Percentiles rank a stretch among this genome's conserved stretches.
phyloP scores from a whole-genome alignment of 2,329 filamentous ascomycete genomes.

The Bertia moriformis region DNA sequence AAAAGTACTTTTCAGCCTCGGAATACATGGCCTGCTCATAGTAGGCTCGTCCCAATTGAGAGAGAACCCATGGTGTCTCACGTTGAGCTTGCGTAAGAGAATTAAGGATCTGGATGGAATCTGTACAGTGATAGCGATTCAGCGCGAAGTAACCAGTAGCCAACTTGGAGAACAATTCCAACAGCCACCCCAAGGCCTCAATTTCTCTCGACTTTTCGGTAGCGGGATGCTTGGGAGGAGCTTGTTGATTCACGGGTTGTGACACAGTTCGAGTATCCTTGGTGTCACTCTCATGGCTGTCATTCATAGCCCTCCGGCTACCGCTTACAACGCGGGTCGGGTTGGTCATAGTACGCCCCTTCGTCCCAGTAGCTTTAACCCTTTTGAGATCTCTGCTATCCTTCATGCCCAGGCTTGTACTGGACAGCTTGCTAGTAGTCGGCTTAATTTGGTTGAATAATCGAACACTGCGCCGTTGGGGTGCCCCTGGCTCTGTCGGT shows the following conservation, averaged over 20 bases:
- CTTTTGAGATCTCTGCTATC: not conserved
- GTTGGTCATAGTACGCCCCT: not conserved
- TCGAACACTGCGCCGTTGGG: constrained; percentile 32
- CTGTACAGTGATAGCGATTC: constrained; percentile 63
- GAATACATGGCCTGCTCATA: constrained; percentile 80
- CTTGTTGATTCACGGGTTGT: constrained; percentile 5
- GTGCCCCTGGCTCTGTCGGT: constrained; percentile 20
- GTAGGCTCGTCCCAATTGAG: constrained; percentile 77
- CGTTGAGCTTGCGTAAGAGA: constrained; percentile 60
- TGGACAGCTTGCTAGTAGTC: constrained; percentile 18
- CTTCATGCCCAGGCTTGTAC: not conserved
- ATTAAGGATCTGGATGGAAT: constrained; percentile 62
- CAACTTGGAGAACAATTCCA: constrained; percentile 71
- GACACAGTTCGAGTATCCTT: not conserved
- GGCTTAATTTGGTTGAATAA: constrained; percentile 40
- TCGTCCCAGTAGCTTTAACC: not conserved
- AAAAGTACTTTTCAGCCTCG: constrained; percentile 78
- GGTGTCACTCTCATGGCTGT: not conserved
- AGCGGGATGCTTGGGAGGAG: constrained; percentile 20
- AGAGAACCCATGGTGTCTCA: constrained; percentile 85
- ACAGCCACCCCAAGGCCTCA: constrained; percentile 61
- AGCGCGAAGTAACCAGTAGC: constrained; percentile 67
- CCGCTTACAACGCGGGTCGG: not conserved
- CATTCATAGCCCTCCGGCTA: not conserved
- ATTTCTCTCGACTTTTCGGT: constrained; percentile 50